Conservation (phyloP, 306 rosid genomes). For the Quillaja saponaria region DNA sequence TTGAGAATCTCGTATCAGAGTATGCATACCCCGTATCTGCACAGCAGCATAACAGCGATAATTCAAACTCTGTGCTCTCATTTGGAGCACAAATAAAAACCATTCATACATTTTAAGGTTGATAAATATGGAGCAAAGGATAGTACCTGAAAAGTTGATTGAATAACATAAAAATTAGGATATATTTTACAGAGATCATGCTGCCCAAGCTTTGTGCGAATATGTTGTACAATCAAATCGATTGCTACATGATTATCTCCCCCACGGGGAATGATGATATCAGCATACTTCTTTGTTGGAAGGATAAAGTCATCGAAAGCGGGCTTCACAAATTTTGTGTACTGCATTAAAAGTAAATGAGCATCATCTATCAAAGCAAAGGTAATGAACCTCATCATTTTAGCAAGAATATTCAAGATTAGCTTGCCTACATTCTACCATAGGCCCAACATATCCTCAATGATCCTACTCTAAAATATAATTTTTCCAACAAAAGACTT, state of each 20-base stretch:
- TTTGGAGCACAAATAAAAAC: not conserved
- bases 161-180: slow-evolving; percentile 86
- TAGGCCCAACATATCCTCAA: slow-evolving; percentile 7
- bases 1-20: slow-evolving; percentile 87
- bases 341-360: slow-evolving; percentile 60
- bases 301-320: slow-evolving; percentile 98
- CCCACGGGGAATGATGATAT: slow-evolving; percentile 97
- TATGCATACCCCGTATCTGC: slow-evolving; percentile 98
- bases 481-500: slow-evolving; percentile 26
- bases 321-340: slow-evolving; percentile 94
- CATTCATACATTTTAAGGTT: slow-evolving; percentile 6
- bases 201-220: slow-evolving; percentile 95
- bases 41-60: slow-evolving; percentile 19
- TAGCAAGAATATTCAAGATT: slow-evolving; percentile 1
- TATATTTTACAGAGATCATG: slow-evolving; percentile 98
- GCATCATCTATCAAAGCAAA: slow-evolving; percentile 20
- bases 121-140: slow-evolving; percentile 20
- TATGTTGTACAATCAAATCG: slow-evolving; percentile 97
- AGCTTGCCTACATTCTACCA: slow-evolving; percentile 14
- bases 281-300: slow-evolving; percentile 98
- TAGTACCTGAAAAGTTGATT: slow-evolving; percentile 97
- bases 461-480: slow-evolving; percentile 12
- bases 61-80: slow-evolving; percentile 18
- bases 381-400: slow-evolving; percentile 7
- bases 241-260: slow-evolving; percentile 98